Percentiles rank a stretch among this genome's conserved stretches.
phyloP scores from a whole-genome alignment of 164 flowering plant species.

The Macadamia tetraphylla region DNA sequence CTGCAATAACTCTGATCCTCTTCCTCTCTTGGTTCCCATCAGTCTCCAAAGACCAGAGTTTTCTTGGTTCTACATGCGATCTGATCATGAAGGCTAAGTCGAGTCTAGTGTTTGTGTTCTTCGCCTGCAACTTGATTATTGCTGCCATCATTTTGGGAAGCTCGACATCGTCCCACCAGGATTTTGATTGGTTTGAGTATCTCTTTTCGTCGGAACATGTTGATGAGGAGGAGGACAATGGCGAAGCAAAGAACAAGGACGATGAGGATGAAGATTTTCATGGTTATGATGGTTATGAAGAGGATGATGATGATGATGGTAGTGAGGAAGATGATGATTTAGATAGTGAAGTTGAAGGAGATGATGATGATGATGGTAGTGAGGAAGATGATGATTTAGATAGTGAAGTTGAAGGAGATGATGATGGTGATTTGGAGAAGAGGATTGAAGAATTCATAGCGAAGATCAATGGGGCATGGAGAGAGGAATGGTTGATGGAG shows the following conservation, averaged over 20 bases:
- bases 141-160: constrained; percentile 4
- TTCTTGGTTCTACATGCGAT: constrained; percentile 4
- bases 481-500: constrained; percentile 25
- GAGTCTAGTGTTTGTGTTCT: constrained; percentile 9
- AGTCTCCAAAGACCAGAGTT: constrained; percentile 2
- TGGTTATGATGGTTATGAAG: constrained; percentile 14
- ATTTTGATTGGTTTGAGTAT: constrained; percentile 1
- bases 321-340: constrained; percentile 6
- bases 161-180: background rate
- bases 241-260: background rate
- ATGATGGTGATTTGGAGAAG: constrained; percentile 13
- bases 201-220: background rate
- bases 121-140: constrained; percentile 10
- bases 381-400: constrained; percentile 4
- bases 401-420: constrained; percentile 1
- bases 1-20: background rate
- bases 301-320: constrained; percentile 3
- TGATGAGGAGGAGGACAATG: background rate
- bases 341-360: background rate
- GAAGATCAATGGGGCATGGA: constrained; percentile 26
- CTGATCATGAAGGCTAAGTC: constrained; percentile 10
- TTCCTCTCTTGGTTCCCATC: background rate
- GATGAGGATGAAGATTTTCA: background rate
- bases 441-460: constrained; percentile 33
- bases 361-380: background rate